Evolutionary conservation across 129 eudicot species (phyloP), one percentile per base, ranked within the genome.

Genomic region (Flaveria sonorensis): DNA sequence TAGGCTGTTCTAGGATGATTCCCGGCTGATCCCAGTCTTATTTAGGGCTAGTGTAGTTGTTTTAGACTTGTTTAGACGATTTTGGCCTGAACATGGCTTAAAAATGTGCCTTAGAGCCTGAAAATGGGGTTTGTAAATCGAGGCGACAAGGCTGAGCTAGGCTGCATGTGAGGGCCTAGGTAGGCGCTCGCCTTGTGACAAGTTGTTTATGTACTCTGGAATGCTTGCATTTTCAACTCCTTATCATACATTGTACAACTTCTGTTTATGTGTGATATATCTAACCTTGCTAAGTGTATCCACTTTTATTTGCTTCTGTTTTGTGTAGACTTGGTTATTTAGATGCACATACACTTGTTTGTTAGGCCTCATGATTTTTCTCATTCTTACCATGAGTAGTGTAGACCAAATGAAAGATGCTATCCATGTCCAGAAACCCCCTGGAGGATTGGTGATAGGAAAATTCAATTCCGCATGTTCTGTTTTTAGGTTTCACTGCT

Each of bases 371-470:
- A 65, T n/a, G 43, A 28, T 28, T 62, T 19, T 36, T 16, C 28
- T 53, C 36, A 19, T 72, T 24, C 50, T 72, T 53, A 10, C 23
- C 76, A 53, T 32, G 65, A 32, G 30, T 72, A 20, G 65, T 14
- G 46, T 71, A 71, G 23, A 72, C 76, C 65, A 72, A 72, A 72
- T 51, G 65, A 53, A 30, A 18, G 51, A 50, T 53, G 32, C 65
- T 53, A 53, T 72, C 60, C 30, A 30, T 72, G 10, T 24, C 57
- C 13, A 47, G n/a, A 47, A 52, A 52, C 15, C 23, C 23, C 45
- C 10, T 28, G 76, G 64, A 30, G 46, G 76, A 19, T 32, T 59
- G 19, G 30, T 11, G n/a, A 72, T 53, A 19, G 32, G 51, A 53
- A 30, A 45, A 45, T 32, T 71, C 13, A 52, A 13, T 18, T 72